phyloP scores from a whole-genome alignment of 2,329 filamentous ascomycete species.

The Talaromyces sp. region DNA sequence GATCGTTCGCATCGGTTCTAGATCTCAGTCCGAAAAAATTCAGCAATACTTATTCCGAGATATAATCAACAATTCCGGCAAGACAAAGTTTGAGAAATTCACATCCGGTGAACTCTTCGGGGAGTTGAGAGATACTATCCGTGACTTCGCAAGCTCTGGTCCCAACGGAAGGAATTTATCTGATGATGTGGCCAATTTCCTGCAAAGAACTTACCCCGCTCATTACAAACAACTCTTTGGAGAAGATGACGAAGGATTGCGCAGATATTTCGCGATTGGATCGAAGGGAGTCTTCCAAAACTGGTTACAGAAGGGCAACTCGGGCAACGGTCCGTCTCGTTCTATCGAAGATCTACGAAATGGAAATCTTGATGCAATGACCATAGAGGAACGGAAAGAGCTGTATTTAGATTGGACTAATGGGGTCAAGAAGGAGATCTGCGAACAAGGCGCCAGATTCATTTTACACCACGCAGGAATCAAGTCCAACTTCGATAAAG shows the following conservation, averaged over 20 bases:
- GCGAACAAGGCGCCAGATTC: not conserved
- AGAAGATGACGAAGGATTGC: not conserved
- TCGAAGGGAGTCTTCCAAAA: not conserved
- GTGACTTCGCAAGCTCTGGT: not conserved
- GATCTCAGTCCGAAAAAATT: conserved; percentile 50
- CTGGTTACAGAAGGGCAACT: not conserved
- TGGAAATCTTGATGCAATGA: not conserved
- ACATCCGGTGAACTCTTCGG: not conserved
- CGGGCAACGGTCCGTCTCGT: not conserved
- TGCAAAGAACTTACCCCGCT: not conserved
- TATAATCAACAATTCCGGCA: conserved; percentile 1
- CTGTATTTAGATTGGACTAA: not conserved
- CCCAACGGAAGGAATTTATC: not conserved
- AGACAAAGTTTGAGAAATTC: conserved; percentile 3
- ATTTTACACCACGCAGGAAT: not conserved
- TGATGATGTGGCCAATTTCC: not conserved
- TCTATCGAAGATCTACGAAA: not conserved
- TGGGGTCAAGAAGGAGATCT: not conserved
- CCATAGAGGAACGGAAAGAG: not conserved
- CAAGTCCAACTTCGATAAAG: conserved; percentile 13
- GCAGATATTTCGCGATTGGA: not conserved
- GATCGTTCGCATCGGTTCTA: conserved; percentile 55
- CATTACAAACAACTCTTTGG: conserved; percentile 7
- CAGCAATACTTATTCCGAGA: conserved; percentile 45
- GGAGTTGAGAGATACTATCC: not conserved